Evolutionary conservation across 2,329 filamentous ascomycete species (phyloP), one percentile per base, ranked within the genome.

Genomic region (Cytospora piceicola): DNA sequence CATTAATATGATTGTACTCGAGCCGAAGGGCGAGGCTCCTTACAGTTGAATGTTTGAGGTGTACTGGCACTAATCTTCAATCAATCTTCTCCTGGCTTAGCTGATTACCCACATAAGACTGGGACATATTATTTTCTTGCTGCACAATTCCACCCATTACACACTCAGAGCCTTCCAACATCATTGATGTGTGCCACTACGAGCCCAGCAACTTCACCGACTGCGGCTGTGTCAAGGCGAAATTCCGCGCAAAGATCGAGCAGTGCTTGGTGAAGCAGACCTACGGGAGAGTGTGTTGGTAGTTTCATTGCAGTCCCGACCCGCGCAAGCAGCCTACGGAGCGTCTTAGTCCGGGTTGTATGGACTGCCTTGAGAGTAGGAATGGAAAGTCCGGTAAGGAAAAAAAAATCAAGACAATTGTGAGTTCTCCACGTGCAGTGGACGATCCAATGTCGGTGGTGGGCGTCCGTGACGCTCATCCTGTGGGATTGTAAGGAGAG

Each of bases 291-390:
- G 32, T 56, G 17, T 65, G 58, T 22, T 22, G 53, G 39, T 42
- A 53, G 20, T 61, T 51, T n/a, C 58, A 56, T 9, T 53, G 63
- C 22, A 53, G 52, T 6, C 58, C 52, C 2, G 27, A 58, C 3
- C 42, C 30, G n/a, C 20, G 61, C n/a, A 36, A 51, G 24, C 58
- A 52, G 32, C 36, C 63, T 14, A 61, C 30, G 5, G 53, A 61
- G 58, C 46, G 63, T 24, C 62, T 58, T 42, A 52, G 53, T n/a
- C 53, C 62, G 46, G 58, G 58, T 15, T 61, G 63, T 55, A 59
- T 61, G 30, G 58, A 65, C 8, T 65, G 39, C n/a, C 17, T 65
- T 27, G 24, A 49, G 20, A 32, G 29, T 5, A 51, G 29, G 32
- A 11, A 17, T n/a, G 51, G 27, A 7, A 39, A 34, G 8, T 20